Conservation (phyloP, 768 basidiomycete species). For the Russula vinacea region DNA sequence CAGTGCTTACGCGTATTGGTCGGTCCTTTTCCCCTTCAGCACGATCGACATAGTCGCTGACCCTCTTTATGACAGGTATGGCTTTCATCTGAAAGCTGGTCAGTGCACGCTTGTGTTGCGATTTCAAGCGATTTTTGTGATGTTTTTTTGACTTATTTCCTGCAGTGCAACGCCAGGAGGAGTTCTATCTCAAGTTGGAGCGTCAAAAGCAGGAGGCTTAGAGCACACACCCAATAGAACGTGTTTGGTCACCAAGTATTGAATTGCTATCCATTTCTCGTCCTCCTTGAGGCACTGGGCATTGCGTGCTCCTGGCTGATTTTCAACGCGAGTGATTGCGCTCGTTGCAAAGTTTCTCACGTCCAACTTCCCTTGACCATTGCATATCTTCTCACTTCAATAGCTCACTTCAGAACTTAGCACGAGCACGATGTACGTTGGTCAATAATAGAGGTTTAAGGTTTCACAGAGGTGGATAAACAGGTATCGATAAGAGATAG, state of each 20-base stretch:
- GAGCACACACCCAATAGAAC: slow-evolving; percentile 21
- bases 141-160: not conserved
- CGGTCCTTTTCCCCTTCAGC: slow-evolving; percentile 38
- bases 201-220: slow-evolving; percentile 43
- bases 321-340: not conserved
- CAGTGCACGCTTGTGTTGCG: slow-evolving; percentile 37
- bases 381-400: not conserved
- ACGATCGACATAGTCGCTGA: slow-evolving; percentile 32
- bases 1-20: slow-evolving; percentile 83
- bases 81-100: slow-evolving; percentile 72
- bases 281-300: not conserved
- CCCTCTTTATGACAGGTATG: slow-evolving; percentile 58
- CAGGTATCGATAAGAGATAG: slow-evolving; percentile 13
- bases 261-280: not conserved
- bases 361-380: not conserved
- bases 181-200: slow-evolving; percentile 84
- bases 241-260: slow-evolving; percentile 12
- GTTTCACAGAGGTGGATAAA: slow-evolving; percentile 3
- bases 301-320: slow-evolving; percentile 1
- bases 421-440: not conserved
- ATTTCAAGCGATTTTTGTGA: slow-evolving; percentile 2
- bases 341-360: not conserved
- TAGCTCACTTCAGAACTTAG: not conserved
- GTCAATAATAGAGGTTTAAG: not conserved
- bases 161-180: slow-evolving; percentile 77